Percentiles rank a stretch among this genome's conserved stretches.
Evolutionary conservation across 192 early-diverging fungal genomes (phyloP).

Genomic region (Rhizophagus sp.): DNA sequence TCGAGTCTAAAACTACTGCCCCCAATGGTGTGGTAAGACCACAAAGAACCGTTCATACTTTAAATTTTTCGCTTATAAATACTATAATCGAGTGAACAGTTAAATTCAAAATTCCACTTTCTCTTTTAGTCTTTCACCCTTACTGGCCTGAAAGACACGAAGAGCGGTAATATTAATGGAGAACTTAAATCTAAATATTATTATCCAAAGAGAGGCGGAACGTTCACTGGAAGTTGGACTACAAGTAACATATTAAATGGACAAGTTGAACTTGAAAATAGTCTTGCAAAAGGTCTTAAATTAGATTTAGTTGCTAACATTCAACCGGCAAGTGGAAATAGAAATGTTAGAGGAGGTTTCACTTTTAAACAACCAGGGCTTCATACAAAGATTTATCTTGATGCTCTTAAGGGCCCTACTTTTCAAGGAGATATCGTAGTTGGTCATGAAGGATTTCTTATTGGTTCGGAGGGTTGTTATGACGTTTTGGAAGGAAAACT

Average conservation of each 20-base stretch:
- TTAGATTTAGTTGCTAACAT: constrained; percentile 84
- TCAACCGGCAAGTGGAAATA: constrained; percentile 81
- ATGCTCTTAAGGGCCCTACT: constrained; percentile 94
- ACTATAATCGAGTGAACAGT: not conserved
- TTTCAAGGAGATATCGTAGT: constrained; percentile 87
- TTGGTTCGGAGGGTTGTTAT: constrained; percentile 94
- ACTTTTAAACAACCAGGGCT: constrained; percentile 97
- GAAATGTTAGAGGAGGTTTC: constrained; percentile 78
- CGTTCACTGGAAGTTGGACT: constrained; percentile 97
- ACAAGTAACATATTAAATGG: constrained; percentile 89
- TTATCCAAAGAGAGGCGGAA: constrained; percentile 91
- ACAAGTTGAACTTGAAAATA: constrained; percentile 92
- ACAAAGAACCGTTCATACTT: not conserved
- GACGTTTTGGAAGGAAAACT: constrained; percentile 85
- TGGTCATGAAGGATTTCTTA: constrained; percentile 84
- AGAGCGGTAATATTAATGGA: constrained; percentile 90
- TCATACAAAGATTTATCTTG: constrained; percentile 85
- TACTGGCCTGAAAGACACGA: constrained; percentile 90
- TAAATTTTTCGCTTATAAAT: not conserved
- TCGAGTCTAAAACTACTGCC: constrained; percentile 97
- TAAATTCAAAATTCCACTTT: not conserved
- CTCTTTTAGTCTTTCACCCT: constrained; percentile 87
- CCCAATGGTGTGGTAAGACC: constrained; percentile 91
- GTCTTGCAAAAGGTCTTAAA: constrained; percentile 95
- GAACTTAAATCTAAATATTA: constrained; percentile 98